These are phyloP conservation scores for Phaffia tasmanica DNA, from an alignment of 768 basidiomycete species.

Conservation along the genomic window DNA sequence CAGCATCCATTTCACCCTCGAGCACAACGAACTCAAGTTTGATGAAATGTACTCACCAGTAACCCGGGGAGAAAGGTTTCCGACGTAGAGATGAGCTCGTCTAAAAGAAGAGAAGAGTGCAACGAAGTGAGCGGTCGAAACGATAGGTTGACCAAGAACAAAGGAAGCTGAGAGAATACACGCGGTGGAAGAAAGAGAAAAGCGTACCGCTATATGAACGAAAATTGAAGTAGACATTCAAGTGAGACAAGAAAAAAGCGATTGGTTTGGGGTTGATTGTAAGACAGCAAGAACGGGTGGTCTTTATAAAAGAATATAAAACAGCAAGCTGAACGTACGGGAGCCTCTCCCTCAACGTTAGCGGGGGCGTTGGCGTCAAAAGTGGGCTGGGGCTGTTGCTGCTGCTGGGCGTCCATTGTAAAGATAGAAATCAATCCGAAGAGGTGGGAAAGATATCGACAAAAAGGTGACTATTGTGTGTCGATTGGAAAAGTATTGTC, in stretches of 20 bases:
- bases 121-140: conserved; percentile 29
- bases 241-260: not conserved
- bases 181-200: not conserved
- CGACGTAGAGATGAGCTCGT: conserved; percentile 96
- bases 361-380: conserved; percentile 14
- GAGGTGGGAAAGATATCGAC: not conserved
- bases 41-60: conserved; percentile 45
- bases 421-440: not conserved
- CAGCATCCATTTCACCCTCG: not conserved
- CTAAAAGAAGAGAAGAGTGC: conserved; percentile 36
- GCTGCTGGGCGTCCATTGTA: conserved; percentile 6
- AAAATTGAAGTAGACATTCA: not conserved
- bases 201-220: conserved; percentile 10
- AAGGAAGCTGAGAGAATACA: not conserved
- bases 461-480: conserved; percentile 3
- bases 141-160: not conserved
- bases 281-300: not conserved
- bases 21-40: not conserved
- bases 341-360: conserved; percentile 17
- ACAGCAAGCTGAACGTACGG: conserved; percentile 1
- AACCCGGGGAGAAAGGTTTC: conserved; percentile 91
- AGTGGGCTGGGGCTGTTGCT: conserved; percentile 14
- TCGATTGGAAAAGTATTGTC: conserved; percentile 4
- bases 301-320: not conserved
- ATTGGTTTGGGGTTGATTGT: too few relatives aligned